Conservation (phyloP, 169 alveolate species). For the Eimeria brunetti region DNA sequence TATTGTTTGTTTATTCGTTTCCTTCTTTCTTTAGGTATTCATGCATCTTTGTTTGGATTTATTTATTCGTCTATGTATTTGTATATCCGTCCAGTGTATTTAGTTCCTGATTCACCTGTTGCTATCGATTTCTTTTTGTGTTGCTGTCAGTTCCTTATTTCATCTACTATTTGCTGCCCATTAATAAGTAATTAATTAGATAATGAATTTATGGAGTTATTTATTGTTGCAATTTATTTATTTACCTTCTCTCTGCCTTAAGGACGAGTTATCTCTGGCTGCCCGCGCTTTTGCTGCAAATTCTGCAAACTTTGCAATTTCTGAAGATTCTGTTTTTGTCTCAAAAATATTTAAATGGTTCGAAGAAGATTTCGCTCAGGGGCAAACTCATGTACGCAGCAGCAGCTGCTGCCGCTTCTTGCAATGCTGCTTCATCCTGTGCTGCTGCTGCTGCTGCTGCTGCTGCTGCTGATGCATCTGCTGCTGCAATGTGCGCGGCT, state of each 20-base stretch:
- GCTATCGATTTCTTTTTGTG: too few relatives aligned
- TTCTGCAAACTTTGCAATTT: not conserved
- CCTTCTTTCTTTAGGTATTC: not conserved
- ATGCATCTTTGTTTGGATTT: too few relatives aligned
- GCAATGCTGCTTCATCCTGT: not conserved
- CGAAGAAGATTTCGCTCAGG: not conserved
- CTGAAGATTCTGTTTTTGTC: not conserved
- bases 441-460: conserved; percentile 15
- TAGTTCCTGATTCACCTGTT: too few relatives aligned
- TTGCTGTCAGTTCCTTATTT: too few relatives aligned
- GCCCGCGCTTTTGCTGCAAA: not conserved
- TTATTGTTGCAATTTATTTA: not conserved
- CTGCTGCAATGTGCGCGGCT: not conserved
- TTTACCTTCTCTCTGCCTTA: not conserved
- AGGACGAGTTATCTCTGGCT: conserved; percentile 2
- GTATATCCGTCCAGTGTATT: too few relatives aligned
- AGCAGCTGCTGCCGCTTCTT: not conserved
- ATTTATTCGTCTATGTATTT: too few relatives aligned
- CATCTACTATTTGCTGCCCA: too few relatives aligned
- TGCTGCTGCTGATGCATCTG: not conserved
- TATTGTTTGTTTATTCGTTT: not conserved
- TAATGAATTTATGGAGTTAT: too few relatives aligned
- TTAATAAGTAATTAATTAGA: too few relatives aligned
- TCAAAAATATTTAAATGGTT: not conserved
- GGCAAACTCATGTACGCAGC: not conserved